Evolutionary conservation across 1,284 basidiomycete species (phyloP), one percentile per base, ranked within the genome.

Genomic region (Schizopora paradoxa): DNA sequence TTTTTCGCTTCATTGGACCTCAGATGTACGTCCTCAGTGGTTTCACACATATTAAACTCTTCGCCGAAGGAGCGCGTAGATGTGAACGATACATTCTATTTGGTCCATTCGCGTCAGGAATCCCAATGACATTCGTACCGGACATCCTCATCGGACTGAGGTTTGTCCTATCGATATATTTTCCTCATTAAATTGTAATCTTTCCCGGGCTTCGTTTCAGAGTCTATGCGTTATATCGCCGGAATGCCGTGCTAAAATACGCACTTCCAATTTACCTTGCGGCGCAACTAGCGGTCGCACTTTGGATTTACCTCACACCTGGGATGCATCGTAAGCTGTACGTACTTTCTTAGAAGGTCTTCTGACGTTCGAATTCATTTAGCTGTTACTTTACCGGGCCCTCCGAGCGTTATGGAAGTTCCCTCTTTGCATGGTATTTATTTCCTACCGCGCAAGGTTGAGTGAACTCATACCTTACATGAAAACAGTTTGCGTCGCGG

Each of bases 221-320:
- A 25, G 26, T 45, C 26, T 29, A n/a, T 14, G 43, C 43, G 5
- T 29, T 45, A 13, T 45, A 45, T 18, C 11, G 22, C n/a, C 27
- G 16, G 19, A 46, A 31, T 27, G 33, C 21, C 18, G 13, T 33
- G 8, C n/a, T 46, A 2, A 27, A 27, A 6, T 11, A 25, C 18
- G 13, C 31, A 7, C 18, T 47, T 6, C 7, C 18, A 6, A 35
- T 6, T 2, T 35, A 35, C 22, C 11, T 35, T 10, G 18, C 22
- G 2, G 33, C 33, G 14, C 18, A 35, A 13, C 14, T 35, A 22
- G 10, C 8, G 18, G 33, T 35, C 3, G 33, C 10, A 13, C 7
- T 35, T 16, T 35, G 33, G 33, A 35, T 35, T 13, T 35, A 35
- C 14, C 22, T 10, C 18, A 22, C 22, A 19, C 33, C 33, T 3